A percentile compares a stretch with the other conserved stretches of the same genome.
phyloP scores from a whole-genome alignment of 23 red algal species.

The Cyanidioschyzon merolae region DNA sequence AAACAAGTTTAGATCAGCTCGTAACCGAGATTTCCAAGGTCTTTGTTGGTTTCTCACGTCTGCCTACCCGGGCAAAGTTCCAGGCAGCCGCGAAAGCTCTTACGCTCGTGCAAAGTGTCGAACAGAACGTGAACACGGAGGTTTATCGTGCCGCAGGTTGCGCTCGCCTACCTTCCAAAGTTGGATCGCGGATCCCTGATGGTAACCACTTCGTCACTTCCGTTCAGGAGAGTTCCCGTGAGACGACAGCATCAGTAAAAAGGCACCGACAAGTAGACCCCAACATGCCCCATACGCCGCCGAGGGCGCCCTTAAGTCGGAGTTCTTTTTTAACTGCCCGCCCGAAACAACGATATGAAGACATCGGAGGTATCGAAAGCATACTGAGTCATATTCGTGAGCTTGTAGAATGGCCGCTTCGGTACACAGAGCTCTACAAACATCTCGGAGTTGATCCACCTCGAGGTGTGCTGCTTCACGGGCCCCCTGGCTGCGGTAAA shows the following conservation, averaged over 20 bases:
- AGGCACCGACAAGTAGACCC: no score
- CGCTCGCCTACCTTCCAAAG: no score
- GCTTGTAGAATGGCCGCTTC: constrained; percentile 77
- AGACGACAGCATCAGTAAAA: no score
- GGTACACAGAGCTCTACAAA: constrained; percentile 35
- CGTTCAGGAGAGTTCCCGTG: no score
- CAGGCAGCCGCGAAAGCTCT: not conserved
- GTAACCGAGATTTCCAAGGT: not conserved
- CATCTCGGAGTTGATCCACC: constrained; percentile 80
- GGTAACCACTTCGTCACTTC: no score
- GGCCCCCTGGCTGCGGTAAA: constrained; percentile 91
- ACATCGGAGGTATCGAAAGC: constrained; percentile 17
- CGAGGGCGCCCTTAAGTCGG: no score
- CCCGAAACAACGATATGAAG: constrained; percentile 7
- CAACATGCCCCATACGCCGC: no score
- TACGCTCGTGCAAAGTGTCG: not conserved
- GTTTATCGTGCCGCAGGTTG: no score
- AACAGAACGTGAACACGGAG: no score
- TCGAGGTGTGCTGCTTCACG: constrained; percentile 81
- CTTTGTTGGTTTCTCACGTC: not conserved
- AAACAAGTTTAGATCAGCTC: not conserved
- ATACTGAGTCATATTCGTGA: constrained; percentile 20
- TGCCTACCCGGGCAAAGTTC: not conserved
- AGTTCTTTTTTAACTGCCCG: not conserved
- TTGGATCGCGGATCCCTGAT: no score